These are phyloP conservation scores for Neoascochyta sp. DNA, from an alignment of 2,329 filamentous ascomycete genomes.

Conservation along the genomic window DNA sequence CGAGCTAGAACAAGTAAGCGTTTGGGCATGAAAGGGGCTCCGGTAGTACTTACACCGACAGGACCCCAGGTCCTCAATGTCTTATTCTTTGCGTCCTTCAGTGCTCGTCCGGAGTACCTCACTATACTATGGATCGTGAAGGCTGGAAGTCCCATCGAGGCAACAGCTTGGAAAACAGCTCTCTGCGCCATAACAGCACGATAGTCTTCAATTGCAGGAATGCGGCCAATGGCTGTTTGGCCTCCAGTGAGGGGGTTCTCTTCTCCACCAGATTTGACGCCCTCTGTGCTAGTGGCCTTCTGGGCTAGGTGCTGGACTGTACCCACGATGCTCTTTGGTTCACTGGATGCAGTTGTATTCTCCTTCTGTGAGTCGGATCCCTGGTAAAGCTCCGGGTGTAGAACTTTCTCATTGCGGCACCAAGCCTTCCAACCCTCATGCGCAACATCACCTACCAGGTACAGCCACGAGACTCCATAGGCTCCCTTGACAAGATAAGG, in stretches of 20 bases:
- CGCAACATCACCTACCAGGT: conserved; percentile 82
- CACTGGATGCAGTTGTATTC: conserved; percentile 39
- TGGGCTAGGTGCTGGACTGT: conserved; percentile 24
- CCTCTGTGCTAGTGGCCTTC: conserved; percentile 16
- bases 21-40: too few species aligned
- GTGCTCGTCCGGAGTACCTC: conserved; percentile 76
- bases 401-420: conserved; percentile 71
- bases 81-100: conserved; percentile 77
- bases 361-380: conserved; percentile 21
- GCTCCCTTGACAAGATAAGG: conserved; percentile 75
- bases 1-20: too few species aligned
- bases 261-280: conserved; percentile 18
- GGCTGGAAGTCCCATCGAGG: conserved; percentile 89
- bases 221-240: conserved; percentile 39
- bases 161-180: conserved; percentile 83
- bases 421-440: conserved; percentile 97
- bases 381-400: conserved; percentile 60
- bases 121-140: conserved; percentile 94
- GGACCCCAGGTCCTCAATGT: conserved; percentile 79
- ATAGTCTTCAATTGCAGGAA: conserved; percentile 82
- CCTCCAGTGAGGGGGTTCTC: conserved; percentile 20
- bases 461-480: conserved; percentile 90
- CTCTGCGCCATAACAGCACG: conserved; percentile 86
- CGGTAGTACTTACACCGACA: conserved; percentile 80
- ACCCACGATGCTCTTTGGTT: conserved; percentile 10